Evolutionary conservation across 2,329 filamentous ascomycete genomes (phyloP), one percentile per base, ranked within the genome.

Genomic region (Furcasterigmium sp.): DNA sequence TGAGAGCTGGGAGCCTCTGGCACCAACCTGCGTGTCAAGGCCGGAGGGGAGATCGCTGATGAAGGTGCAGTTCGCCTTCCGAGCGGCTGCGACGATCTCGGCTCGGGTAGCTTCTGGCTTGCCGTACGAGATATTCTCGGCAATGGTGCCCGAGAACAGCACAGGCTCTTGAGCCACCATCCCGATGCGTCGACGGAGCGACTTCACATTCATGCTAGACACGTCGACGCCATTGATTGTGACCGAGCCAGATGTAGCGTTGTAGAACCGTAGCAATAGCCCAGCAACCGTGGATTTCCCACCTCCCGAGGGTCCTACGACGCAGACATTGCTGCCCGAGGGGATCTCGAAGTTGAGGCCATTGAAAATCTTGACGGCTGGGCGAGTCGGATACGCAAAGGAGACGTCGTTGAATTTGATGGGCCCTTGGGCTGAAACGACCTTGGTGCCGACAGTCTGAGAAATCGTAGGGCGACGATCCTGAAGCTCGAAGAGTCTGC

Each of bases 11-110:
- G 91, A 91, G 26, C 93, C 93, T 51, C 93, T 80, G 14, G 91
- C 86, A 42, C 94, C 94, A 23, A 95, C 93, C 51, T 87, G 86
- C 0, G 93, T 98, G 58, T 98, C 91, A 7, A 98, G 77, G 5
- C 93, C 93, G 45, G 97, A 90, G 21, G 93, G 93, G 54, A 98
- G 94, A 62, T 98, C 93, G 60, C 86, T 85, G 62, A 98, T 95
- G 59, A 98, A 98, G 54, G 86, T 85, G 62, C 93, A 98, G 63
- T 98, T 98, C 42, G 93, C 93, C 61, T 91, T 86, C 48, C 87
- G 78, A 4, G 93, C 93, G 8, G 93, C 94, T 17, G 81, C 77
- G 46, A 95, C 78, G 45, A 98, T 93, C 54, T 96, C 89, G 25
- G 79, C 72, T 42, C 87, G 76, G 3, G 83, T 83, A 1, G 93